Conservation (phyloP, 2,329 filamentous ascomycete species). For the Aspergillus uvarum region DNA sequence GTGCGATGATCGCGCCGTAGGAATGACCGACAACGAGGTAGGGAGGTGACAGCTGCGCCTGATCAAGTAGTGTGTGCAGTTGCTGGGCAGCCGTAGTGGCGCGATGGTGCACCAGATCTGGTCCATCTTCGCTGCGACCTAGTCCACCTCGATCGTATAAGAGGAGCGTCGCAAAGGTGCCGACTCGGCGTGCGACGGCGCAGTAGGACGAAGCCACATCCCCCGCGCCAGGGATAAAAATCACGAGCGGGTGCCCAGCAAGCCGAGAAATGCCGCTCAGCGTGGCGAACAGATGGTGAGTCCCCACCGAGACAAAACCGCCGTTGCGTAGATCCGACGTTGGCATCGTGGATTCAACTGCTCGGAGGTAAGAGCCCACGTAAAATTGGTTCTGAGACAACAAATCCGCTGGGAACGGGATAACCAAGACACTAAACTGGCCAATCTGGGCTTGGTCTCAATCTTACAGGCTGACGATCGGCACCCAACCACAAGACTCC, state of each 20-base stretch:
- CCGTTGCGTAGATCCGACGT: not conserved
- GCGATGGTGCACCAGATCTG: slow-evolving; percentile 9
- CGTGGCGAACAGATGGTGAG: not conserved
- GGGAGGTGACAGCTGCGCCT: slow-evolving; percentile 25
- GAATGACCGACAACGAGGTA: slow-evolving; percentile 41
- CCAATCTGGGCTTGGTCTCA: not conserved
- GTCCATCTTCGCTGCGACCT: slow-evolving; percentile 33
- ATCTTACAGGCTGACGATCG: not conserved
- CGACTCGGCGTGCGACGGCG: slow-evolving; percentile 33
- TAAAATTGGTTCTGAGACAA: not conserved
- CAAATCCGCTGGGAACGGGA: not conserved
- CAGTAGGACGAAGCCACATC: slow-evolving; percentile 36
- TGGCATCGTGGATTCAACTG: not conserved
- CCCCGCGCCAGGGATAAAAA: slow-evolving; percentile 39
- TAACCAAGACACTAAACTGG: not conserved
- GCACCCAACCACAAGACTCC: not conserved
- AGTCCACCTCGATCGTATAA: slow-evolving; percentile 43
- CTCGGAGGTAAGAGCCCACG: not conserved
- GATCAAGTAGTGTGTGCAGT: slow-evolving; percentile 30
- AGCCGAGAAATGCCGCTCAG: slow-evolving; percentile 12
- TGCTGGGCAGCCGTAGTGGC: slow-evolving; percentile 33
- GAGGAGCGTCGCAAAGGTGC: slow-evolving; percentile 29
- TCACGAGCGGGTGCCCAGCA: slow-evolving; percentile 29
- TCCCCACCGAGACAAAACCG: not conserved
- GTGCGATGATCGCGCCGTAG: slow-evolving; percentile 42